A percentile compares a stretch with the other conserved stretches of the same genome.
Conservation (phyloP, 768 basidiomycete species). For the Fistulinella prunicolor region DNA sequence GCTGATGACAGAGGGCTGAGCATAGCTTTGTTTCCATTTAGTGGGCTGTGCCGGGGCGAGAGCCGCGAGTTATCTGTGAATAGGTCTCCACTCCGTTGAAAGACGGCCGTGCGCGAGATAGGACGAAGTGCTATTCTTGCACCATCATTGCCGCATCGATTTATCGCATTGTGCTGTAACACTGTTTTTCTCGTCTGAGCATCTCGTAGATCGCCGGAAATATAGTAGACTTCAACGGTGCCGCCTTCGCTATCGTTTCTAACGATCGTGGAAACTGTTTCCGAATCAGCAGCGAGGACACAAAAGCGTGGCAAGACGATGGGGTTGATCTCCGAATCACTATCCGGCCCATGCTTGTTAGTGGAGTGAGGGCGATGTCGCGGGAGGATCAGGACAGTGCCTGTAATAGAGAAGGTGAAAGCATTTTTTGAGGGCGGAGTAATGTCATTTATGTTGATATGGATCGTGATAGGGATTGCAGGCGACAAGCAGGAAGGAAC, state of each 20-base stretch:
- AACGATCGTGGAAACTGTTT: constrained; percentile 55
- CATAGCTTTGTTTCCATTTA: constrained; percentile 14
- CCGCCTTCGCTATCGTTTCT: constrained; percentile 54
- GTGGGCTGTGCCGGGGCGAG: constrained; percentile 21
- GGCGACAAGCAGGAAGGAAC: constrained; percentile 40
- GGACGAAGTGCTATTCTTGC: constrained; percentile 55
- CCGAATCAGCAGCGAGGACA: constrained; percentile 63
- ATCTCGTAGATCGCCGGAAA: constrained; percentile 54
- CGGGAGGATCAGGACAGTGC: constrained; percentile 60
- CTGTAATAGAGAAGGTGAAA: constrained; percentile 65
- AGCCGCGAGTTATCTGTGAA: constrained; percentile 17
- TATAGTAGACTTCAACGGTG: constrained; percentile 61
- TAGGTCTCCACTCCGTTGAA: constrained; percentile 20
- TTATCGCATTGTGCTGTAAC: constrained; percentile 54
- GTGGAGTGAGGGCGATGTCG: constrained; percentile 30
- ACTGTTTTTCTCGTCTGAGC: constrained; percentile 64
- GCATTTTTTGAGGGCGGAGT: constrained; percentile 59
- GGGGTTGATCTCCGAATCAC: constrained; percentile 43
- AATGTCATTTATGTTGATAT: constrained; percentile 79
- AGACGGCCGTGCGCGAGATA: constrained; percentile 25
- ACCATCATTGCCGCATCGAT: constrained; percentile 61
- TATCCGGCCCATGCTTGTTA: constrained; percentile 22
- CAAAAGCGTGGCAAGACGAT: constrained; percentile 66
- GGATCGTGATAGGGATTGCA: constrained; percentile 63
- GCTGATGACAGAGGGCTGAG: constrained; percentile 12